These are phyloP conservation scores for Lentinula raphanica DNA, from an alignment of 768 basidiomycete species.

Conservation along the genomic window DNA sequence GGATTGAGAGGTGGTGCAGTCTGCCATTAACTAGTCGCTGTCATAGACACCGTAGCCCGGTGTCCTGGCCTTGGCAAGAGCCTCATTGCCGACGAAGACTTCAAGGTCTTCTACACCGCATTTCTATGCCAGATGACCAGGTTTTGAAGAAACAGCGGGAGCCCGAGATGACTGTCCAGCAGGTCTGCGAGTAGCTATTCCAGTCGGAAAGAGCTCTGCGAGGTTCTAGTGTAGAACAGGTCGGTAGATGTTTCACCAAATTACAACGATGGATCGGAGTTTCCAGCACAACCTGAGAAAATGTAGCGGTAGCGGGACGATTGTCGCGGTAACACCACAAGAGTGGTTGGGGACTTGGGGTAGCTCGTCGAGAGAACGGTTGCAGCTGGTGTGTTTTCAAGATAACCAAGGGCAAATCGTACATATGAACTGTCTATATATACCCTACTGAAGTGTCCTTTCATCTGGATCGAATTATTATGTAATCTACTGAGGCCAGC, in stretches of 20 bases:
- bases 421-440: no score
- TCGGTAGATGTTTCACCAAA: constrained; percentile 23
- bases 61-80: constrained; percentile 91
- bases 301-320: background rate
- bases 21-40: constrained; percentile 35
- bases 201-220: constrained; percentile 86
- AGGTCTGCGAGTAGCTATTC: constrained; percentile 85
- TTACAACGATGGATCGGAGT: constrained; percentile 97
- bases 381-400: no score
- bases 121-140: constrained; percentile 90
- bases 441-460: no score
- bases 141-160: constrained; percentile 77
- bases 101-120: constrained; percentile 98
- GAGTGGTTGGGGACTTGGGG: background rate
- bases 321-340: no score
- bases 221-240: background rate
- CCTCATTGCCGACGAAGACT: constrained; percentile 99
- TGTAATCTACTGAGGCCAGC: no score
- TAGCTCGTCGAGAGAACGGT: no score
- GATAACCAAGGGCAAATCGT: no score
- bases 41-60: constrained; percentile 92
- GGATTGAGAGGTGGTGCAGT: constrained; percentile 99
- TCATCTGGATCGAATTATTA: no score
- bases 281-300: constrained; percentile 83
- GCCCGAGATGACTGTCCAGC: constrained; percentile 59